A percentile compares a stretch with the other conserved stretches of the same genome.
Conservation (phyloP, 306 rosid species). For the Luffa acutangula region DNA sequence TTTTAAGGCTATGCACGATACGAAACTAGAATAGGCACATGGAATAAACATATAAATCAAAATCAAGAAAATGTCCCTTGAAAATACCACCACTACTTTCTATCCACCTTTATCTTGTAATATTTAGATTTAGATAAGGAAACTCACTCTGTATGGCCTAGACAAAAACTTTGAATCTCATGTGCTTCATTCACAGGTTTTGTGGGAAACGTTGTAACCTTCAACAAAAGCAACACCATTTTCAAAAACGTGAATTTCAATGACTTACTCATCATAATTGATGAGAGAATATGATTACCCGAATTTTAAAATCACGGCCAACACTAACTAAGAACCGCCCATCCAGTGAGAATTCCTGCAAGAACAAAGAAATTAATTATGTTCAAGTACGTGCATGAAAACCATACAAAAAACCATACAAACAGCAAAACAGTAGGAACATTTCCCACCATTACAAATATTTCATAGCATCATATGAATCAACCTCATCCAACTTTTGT, state of each 20-base stretch:
- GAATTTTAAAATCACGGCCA: constrained; percentile 87
- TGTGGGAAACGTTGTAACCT: constrained; percentile 67
- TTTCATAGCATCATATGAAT: neutral
- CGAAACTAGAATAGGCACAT: constrained; percentile 43
- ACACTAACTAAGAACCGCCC: constrained; percentile 66
- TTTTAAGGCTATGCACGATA: constrained; percentile 73
- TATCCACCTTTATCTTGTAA: neutral
- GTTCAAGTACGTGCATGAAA: constrained; percentile 6
- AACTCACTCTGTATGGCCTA: constrained; percentile 89
- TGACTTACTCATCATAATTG: neutral
- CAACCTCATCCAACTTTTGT: neutral
- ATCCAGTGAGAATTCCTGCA: constrained; percentile 79
- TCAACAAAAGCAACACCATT: constrained; percentile 11
- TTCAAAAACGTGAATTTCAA: neutral
- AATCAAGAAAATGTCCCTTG: neutral
- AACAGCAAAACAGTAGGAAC: neutral
- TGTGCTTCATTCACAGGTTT: constrained; percentile 71
- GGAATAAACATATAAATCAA: neutral
- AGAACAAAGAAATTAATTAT: neutral
- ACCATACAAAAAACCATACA: no score
- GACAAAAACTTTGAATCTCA: constrained; percentile 82
- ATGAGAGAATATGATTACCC: constrained; percentile 34
- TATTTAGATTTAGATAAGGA: neutral
- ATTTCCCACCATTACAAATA: neutral
- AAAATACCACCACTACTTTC: neutral